Evolutionary conservation across 1,284 basidiomycete genomes (phyloP).

Genomic region (Ceratobasidium sp.): DNA sequence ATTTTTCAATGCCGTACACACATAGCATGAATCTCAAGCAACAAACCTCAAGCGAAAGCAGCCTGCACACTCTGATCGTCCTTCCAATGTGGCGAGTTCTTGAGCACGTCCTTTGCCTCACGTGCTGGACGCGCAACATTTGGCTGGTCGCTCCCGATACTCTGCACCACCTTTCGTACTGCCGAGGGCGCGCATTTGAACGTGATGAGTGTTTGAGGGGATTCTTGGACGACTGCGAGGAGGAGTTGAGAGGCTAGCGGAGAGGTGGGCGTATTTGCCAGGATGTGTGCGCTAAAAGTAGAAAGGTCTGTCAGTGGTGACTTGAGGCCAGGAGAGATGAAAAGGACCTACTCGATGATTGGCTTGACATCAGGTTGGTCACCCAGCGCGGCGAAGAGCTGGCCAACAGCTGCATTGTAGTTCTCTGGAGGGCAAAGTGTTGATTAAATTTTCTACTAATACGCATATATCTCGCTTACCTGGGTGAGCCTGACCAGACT

Average conservation of each 20-base stretch:
- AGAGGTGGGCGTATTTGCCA: constrained; percentile 71
- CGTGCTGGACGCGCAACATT: constrained; percentile 84
- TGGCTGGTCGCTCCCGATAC: constrained; percentile 74
- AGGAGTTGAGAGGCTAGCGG: constrained; percentile 67
- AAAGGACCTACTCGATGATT: constrained; percentile 69
- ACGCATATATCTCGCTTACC: constrained; percentile 60
- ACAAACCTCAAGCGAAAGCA: constrained; percentile 45
- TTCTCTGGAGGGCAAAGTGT: constrained; percentile 62
- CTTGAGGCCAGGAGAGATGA: background rate
- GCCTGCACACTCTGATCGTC: constrained; percentile 54
- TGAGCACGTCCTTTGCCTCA: constrained; percentile 83
- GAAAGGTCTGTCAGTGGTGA: constrained; percentile 38
- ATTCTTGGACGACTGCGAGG: constrained; percentile 52
- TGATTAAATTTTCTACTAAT: constrained; percentile 11
- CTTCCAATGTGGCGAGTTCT: constrained; percentile 54
- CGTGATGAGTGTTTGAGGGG: constrained; percentile 72
- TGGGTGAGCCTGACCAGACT: constrained; percentile 59
- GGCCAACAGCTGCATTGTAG: constrained; percentile 76
- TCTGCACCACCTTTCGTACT: constrained; percentile 78
- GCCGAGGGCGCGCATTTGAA: constrained; percentile 71
- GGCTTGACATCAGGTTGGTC: constrained; percentile 73
- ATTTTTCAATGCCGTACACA: background rate
- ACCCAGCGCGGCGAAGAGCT: constrained; percentile 74
- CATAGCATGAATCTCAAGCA: too few species aligned
- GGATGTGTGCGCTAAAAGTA: constrained; percentile 63